These are phyloP conservation scores for Berberis vulgaris DNA, from an alignment of 164 flowering plant genomes.

Conservation along the genomic window DNA sequence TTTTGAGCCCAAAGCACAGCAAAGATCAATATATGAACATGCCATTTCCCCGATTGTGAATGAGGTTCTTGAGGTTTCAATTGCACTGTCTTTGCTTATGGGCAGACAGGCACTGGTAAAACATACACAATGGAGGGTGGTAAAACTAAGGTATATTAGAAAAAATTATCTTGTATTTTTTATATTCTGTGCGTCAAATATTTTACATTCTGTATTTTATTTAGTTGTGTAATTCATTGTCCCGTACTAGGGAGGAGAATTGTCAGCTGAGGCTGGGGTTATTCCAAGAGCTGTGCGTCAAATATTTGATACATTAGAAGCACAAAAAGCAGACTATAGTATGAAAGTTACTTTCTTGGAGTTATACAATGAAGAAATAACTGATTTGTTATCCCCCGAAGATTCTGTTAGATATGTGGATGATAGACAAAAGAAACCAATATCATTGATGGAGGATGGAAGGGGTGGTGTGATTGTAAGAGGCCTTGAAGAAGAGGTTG, in stretches of 20 bases:
- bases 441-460: slow-evolving; percentile 29
- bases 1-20: slow-evolving; percentile 82
- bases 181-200: not conserved
- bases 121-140: slow-evolving; percentile 96
- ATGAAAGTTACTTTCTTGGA: slow-evolving; percentile 30
- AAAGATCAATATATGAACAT: slow-evolving; percentile 70
- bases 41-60: slow-evolving; percentile 66
- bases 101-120: slow-evolving; percentile 89
- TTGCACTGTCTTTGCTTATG: slow-evolving; percentile 85
- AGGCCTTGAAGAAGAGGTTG: slow-evolving; percentile 29
- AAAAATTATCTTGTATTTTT: no score
- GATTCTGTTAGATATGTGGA: slow-evolving; percentile 14
- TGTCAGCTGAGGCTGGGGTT: slow-evolving; percentile 26
- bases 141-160: slow-evolving; percentile 55
- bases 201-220: not conserved
- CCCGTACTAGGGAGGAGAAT: slow-evolving; percentile 29
- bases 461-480: slow-evolving; percentile 25
- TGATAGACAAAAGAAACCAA: slow-evolving; percentile 23
- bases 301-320: slow-evolving; percentile 26
- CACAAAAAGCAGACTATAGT: slow-evolving; percentile 26
- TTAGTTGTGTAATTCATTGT: not conserved
- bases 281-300: slow-evolving; percentile 29
- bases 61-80: slow-evolving; percentile 86
- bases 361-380: slow-evolving; percentile 32
- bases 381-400: slow-evolving; percentile 25